Evolutionary conservation across 495 filamentous ascomycete species (phyloP), one percentile per base, ranked within the genome.

Genomic region (Aspergillus heteromorphus): DNA sequence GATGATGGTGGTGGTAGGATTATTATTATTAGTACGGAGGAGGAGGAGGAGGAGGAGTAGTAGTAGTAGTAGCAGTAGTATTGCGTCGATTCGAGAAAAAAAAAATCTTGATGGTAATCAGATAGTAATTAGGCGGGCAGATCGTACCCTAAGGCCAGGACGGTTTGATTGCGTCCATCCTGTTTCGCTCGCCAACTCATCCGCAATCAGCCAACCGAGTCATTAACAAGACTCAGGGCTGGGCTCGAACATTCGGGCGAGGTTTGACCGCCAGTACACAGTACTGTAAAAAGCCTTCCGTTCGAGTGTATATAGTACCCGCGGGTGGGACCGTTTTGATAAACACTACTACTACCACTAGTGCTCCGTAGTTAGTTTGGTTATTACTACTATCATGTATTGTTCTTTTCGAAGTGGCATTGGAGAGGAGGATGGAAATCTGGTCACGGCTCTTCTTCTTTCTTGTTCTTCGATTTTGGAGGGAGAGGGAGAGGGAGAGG

Each of bases 201-300:
- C 23, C 23, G 23, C 54, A 52, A 38, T 50, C 18, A 30, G 51
- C 20, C 56, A 36, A 51, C 51, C 57, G 48, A 61, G 51, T 61
- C 49, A 45, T 54, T 34, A 30, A 40, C 40, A 30, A 48, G 31
- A 56, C 49, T 40, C 45, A 53, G 38, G 23, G 17, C 38, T 51
- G 54, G 61, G 52, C 57, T 64, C 61, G 57, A 64, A 59, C 54
- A 51, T 57, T 60, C 45, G 29, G 51, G 40, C 23, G 40, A 50
- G 55, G 53, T 53, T 56, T 60, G 58, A 60, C 58, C 58, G 58
- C 58, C 54, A 60, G 53, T 53, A 38, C n/a, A n/a, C n/a, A n/a
- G n/a, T n/a, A n/a, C n/a, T n/a, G n/a, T n/a, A n/a, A n/a, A n/a
- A 49, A 53, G 48, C 34, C 49, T 54, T 62, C 53, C 48, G 17